These are phyloP conservation scores for Haplosporangium gracile DNA, from an alignment of 192 early-diverging fungal species.

Conservation along the genomic window DNA sequence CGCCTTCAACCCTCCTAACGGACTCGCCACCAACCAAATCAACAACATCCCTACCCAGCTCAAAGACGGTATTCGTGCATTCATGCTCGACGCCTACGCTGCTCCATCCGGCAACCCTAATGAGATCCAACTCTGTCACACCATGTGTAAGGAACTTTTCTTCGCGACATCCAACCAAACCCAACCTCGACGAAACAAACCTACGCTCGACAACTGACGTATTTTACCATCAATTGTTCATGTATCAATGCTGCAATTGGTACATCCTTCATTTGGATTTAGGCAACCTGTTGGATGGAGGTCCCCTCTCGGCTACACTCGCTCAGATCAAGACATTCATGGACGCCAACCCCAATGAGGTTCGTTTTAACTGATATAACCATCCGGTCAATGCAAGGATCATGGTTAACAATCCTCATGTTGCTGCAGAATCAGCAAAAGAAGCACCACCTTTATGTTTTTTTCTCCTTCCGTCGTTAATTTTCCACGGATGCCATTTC, in stretches of 20 bases:
- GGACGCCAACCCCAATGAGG: constrained; percentile 52
- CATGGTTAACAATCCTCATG: background rate
- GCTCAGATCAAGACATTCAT: constrained; percentile 46
- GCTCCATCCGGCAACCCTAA: constrained; percentile 34
- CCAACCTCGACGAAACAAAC: no score
- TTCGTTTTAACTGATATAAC: background rate
- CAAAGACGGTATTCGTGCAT: constrained; percentile 77
- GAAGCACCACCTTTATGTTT: background rate
- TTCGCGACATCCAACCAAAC: background rate
- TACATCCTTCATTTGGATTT: background rate
- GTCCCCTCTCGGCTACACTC: constrained; percentile 27
- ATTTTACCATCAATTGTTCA: background rate
- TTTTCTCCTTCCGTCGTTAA: background rate
- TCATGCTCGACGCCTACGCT: constrained; percentile 74
- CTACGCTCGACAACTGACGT: background rate
- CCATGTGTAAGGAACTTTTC: constrained; percentile 57
- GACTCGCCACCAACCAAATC: constrained; percentile 78
- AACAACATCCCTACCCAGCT: constrained; percentile 73
- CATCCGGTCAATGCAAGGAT: background rate
- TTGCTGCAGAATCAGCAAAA: background rate
- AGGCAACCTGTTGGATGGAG: constrained; percentile 35
- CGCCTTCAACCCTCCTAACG: constrained; percentile 61
- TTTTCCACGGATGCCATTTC: background rate
- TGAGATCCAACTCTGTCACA: constrained; percentile 75
- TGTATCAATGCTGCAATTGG: background rate